Evolutionary conservation across 2,329 filamentous ascomycete species (phyloP).

Genomic region (Scedosporium boydii): DNA sequence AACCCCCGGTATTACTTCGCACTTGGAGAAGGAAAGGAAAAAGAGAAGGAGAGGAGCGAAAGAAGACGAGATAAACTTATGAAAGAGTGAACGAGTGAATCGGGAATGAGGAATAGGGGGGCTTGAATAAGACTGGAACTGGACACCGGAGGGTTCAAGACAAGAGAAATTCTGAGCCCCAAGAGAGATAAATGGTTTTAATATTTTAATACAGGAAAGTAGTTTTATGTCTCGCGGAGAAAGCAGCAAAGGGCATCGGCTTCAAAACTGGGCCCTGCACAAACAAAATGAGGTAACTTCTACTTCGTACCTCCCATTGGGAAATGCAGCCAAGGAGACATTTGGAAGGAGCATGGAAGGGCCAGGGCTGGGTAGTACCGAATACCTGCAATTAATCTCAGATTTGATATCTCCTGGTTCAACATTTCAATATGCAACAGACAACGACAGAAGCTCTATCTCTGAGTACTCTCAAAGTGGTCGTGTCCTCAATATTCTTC

Average conservation of each 20-base stretch:
- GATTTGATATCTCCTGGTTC: background rate
- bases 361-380: background rate
- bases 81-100: background rate
- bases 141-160: background rate
- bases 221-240: background rate
- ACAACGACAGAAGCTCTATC: too few species aligned
- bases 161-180: background rate
- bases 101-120: background rate
- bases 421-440: too few species aligned
- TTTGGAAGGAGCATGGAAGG: background rate
- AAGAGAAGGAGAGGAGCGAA: background rate
- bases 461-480: too few species aligned
- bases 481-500: too few species aligned
- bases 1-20: background rate
- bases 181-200: background rate
- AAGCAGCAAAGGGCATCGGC: background rate
- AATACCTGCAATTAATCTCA: background rate
- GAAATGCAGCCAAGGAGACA: background rate
- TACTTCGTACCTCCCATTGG: background rate
- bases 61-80: background rate
- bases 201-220: background rate
- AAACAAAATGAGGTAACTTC: background rate
- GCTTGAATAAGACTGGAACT: background rate
- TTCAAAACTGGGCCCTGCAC: background rate
- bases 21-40: background rate